Evolutionary conservation across 345 rosid species (phyloP).

Genomic region (Arabidopsis arenosa): DNA sequence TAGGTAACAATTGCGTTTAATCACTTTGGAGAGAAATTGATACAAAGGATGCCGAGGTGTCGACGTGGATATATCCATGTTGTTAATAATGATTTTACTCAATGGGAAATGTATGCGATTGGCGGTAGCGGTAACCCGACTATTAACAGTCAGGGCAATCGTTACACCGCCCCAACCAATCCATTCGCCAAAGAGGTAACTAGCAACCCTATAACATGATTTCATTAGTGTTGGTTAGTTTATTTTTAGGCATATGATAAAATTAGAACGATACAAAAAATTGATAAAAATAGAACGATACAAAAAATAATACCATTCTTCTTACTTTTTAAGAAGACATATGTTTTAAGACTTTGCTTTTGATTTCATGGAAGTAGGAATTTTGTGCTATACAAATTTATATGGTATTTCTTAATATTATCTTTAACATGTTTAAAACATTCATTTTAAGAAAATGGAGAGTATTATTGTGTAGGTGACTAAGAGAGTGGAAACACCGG

Average conservation of each 20-base stretch:
- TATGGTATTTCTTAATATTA: too few relatives aligned
- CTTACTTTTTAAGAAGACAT: too few relatives aligned
- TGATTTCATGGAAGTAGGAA: neutral
- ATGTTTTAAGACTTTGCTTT: neutral
- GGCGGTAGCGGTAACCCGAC: slow-evolving; percentile 98
- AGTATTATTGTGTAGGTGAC: slow-evolving; percentile 61
- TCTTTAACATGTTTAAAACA: neutral
- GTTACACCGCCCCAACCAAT: slow-evolving; percentile 82
- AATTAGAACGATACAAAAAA: too few relatives aligned
- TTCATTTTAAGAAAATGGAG: neutral
- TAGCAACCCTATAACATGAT: neutral
- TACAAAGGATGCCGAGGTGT: slow-evolving; percentile 96
- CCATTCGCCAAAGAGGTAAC: slow-evolving; percentile 88
- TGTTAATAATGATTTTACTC: slow-evolving; percentile 89
- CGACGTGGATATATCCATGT: slow-evolving; percentile 92
- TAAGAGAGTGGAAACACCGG: slow-evolving; percentile 80
- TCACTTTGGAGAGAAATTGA: slow-evolving; percentile 87
- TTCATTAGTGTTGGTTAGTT: neutral
- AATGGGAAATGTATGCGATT: slow-evolving; percentile 98
- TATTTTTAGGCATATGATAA: neutral
- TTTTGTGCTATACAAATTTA: neutral
- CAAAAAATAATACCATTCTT: too few relatives aligned
- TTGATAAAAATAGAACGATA: too few relatives aligned
- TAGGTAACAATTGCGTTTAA: slow-evolving; percentile 95
- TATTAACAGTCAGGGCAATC: slow-evolving; percentile 94